These are phyloP conservation scores for Cystobasidium ongulense DNA, from an alignment of 768 basidiomycete genomes.

Conservation along the genomic window DNA sequence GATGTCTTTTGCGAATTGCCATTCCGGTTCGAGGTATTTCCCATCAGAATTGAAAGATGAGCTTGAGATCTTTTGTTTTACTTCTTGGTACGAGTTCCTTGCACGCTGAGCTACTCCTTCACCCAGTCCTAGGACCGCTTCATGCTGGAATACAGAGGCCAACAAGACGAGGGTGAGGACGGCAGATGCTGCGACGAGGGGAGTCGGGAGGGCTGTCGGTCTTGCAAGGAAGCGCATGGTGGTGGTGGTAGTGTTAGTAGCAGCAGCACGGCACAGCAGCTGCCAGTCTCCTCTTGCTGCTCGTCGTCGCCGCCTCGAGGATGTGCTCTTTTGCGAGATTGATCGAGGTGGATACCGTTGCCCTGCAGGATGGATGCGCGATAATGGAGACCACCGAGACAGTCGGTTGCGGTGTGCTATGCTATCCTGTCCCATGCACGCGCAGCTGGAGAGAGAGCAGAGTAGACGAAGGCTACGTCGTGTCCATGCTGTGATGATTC, in stretches of 20 bases:
- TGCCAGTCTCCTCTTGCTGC: too few relatives aligned
- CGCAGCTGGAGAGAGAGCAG: too few relatives aligned
- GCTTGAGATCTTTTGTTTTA: background rate
- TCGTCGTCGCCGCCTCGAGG: too few relatives aligned
- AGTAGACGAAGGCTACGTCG: too few relatives aligned
- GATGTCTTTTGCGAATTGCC: background rate
- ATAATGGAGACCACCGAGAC: too few relatives aligned
- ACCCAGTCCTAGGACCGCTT: background rate
- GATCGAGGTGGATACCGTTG: too few relatives aligned
- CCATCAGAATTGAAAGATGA: background rate
- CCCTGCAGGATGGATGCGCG: too few relatives aligned
- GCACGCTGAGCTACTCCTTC: background rate
- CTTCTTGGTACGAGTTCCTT: background rate
- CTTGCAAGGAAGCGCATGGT: background rate
- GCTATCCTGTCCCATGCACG: too few relatives aligned
- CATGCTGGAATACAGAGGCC: background rate
- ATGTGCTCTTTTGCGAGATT: too few relatives aligned
- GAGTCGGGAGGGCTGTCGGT: background rate
- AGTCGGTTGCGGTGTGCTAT: too few relatives aligned
- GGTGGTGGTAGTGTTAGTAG: background rate
- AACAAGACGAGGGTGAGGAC: background rate
- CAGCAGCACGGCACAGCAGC: background rate
- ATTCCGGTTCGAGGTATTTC: background rate
- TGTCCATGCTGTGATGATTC: too few relatives aligned
- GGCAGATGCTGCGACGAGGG: background rate